These are phyloP conservation scores for Diaporthe sp. DNA, from an alignment of 2,329 filamentous ascomycete genomes.

Conservation along the genomic window DNA sequence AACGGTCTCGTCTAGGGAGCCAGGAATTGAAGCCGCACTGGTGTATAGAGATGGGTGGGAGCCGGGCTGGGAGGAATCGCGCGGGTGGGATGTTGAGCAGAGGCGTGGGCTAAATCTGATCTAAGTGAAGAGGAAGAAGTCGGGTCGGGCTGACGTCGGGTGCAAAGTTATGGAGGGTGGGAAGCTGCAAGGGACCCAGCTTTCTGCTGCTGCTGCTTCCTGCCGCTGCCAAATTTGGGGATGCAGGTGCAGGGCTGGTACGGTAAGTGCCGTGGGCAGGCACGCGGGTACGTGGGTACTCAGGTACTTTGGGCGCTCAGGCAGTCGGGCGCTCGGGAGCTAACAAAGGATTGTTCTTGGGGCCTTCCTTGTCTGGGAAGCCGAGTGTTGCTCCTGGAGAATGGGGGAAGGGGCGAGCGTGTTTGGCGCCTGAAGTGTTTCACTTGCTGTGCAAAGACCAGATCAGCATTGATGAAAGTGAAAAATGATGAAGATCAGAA, in stretches of 20 bases:
- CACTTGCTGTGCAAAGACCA: neutral
- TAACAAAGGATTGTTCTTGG: neutral
- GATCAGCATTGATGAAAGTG: neutral
- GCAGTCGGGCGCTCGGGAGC: constrained; percentile 5
- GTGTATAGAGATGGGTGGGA: neutral
- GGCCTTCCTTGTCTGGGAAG: constrained; percentile 21
- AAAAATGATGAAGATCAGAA: neutral
- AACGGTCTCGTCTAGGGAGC: neutral
- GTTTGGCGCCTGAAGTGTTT: constrained; percentile 5
- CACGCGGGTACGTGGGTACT: neutral
- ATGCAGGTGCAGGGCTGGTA: neutral
- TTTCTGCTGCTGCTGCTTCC: constrained; percentile 7
- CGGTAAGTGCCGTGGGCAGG: constrained; percentile 1
- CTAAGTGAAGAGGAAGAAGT: constrained; percentile 24
- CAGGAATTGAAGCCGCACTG: neutral
- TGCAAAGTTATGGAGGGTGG: neutral
- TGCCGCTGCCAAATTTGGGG: constrained; percentile 25
- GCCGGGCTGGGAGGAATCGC: neutral
- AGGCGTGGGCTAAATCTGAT: neutral
- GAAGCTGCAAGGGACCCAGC: constrained; percentile 31
- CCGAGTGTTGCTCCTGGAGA: neutral
- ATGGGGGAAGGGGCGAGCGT: neutral
- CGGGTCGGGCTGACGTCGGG: constrained; percentile 30
- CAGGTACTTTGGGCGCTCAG: neutral
- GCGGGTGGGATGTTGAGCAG: neutral